Evolutionary conservation across 331 rosid genomes (phyloP).

Genomic region (Saraca asoca): DNA sequence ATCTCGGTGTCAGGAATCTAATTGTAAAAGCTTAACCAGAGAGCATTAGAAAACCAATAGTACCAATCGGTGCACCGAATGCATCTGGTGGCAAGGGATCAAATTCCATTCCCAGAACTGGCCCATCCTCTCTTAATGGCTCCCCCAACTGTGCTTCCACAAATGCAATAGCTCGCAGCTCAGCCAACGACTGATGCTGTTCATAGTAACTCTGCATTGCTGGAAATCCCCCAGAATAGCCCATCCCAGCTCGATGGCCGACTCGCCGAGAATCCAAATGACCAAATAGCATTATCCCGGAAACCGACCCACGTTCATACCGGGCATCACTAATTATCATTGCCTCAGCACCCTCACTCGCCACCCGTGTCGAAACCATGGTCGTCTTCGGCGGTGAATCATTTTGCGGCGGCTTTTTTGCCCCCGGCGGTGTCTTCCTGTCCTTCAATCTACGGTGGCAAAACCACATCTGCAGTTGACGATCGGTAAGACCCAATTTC

Average conservation of each 20-base stretch:
- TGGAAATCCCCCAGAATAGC: conserved; percentile 42
- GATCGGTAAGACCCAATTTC: conserved; percentile 67
- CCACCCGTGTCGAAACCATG: conserved; percentile 1
- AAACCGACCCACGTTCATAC: conserved; percentile 38
- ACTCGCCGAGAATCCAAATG: conserved; percentile 37
- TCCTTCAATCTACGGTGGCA: conserved; percentile 80
- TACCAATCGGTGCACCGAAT: conserved; percentile 74
- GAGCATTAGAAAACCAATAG: conserved; percentile 15
- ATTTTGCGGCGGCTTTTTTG: conserved; percentile 39
- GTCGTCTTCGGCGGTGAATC: conserved; percentile 31
- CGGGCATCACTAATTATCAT: conserved; percentile 36
- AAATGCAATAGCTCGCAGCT: conserved; percentile 61
- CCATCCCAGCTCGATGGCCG: conserved; percentile 40
- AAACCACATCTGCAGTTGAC: conserved; percentile 89
- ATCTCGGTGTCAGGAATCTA: conserved; percentile 8
- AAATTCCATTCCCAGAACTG: conserved; percentile 78
- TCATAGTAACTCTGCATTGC: conserved; percentile 48
- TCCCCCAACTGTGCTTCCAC: conserved; percentile 73
- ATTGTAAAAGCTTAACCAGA: not conserved
- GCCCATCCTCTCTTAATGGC: conserved; percentile 71
- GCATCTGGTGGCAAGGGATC: conserved; percentile 77
- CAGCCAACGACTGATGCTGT: conserved; percentile 46
- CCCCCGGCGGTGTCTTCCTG: conserved; percentile 39
- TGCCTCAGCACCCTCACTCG: conserved; percentile 39
- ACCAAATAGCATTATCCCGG: conserved; percentile 37